phyloP scores from a whole-genome alignment of 306 rosid genomes.

The Sicyos edulis region DNA sequence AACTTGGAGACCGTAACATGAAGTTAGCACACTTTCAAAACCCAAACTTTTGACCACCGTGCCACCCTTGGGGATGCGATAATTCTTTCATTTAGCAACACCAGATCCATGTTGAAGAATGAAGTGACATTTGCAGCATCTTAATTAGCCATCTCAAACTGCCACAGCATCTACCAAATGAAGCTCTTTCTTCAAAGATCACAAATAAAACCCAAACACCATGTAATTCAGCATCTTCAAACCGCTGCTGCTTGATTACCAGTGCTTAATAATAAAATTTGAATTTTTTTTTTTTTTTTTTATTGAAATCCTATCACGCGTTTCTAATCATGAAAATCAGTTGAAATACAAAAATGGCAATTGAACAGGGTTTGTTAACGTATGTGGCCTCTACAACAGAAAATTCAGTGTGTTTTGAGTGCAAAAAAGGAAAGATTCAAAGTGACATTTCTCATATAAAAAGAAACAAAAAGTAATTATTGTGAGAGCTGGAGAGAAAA shows the following conservation, averaged over 20 bases:
- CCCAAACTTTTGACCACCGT: no score
- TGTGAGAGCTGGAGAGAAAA: neutral
- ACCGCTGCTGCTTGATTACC: neutral
- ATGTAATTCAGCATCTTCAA: neutral
- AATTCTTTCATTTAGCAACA: neutral
- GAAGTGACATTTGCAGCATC: neutral
- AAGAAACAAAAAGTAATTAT: neutral
- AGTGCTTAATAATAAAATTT: no score
- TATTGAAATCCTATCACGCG: neutral
- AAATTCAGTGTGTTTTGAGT: constrained; percentile 41
- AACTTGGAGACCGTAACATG: no score
- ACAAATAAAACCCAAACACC: neutral
- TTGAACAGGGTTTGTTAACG: constrained; percentile 15
- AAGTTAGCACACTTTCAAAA: no score
- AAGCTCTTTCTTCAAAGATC: neutral
- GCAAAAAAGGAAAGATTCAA: constrained; percentile 27
- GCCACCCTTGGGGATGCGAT: no score
- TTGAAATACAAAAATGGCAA: neutral
- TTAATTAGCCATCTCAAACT: neutral
- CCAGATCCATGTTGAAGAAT: neutral
- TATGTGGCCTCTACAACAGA: constrained; percentile 63
- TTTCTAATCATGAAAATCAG: neutral
- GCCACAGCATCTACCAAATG: neutral
- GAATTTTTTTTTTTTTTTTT: no score
- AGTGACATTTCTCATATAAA: neutral